Conservation (phyloP, 768 basidiomycete species). For the Agaricus blazei region DNA sequence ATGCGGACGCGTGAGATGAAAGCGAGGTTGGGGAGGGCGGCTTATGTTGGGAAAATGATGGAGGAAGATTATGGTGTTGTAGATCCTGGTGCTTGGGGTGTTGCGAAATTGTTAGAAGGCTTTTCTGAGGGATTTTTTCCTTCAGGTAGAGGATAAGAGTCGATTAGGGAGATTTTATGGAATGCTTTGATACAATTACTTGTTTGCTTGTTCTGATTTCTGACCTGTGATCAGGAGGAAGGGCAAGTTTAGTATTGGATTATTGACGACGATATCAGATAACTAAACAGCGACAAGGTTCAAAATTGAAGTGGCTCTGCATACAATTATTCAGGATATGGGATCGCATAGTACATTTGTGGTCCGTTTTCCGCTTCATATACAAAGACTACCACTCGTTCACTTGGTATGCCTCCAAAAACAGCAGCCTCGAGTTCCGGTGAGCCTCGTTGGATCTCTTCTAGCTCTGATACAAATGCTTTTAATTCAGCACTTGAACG, state of each 20-base stretch:
- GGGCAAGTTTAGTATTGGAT: too few species aligned
- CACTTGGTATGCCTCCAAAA: neutral
- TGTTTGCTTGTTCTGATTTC: too few species aligned
- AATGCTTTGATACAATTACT: too few species aligned
- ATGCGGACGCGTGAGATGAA: slow-evolving; percentile 42
- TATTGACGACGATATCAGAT: too few species aligned
- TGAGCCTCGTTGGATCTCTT: neutral
- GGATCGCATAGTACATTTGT: too few species aligned
- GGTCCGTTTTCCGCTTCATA: too few species aligned
- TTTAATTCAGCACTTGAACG: neutral
- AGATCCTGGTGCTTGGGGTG: slow-evolving; percentile 56
- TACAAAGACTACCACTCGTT: neutral
- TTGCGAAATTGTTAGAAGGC: slow-evolving; percentile 36
- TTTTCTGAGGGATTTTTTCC: slow-evolving; percentile 15
- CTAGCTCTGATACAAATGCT: neutral
- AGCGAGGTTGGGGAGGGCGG: slow-evolving; percentile 44
- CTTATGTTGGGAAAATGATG: slow-evolving; percentile 24
- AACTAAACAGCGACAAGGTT: too few species aligned
- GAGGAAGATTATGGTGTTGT: slow-evolving; percentile 16
- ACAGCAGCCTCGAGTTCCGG: neutral
- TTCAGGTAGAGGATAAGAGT: too few species aligned
- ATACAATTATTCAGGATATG: too few species aligned
- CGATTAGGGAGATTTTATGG: too few species aligned
- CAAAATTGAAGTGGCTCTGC: too few species aligned
- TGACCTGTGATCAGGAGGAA: too few species aligned